A percentile compares a stretch with the other conserved stretches of the same genome.
Conservation (phyloP, 1,284 basidiomycete genomes). For the Rhodotorula sp. region DNA sequence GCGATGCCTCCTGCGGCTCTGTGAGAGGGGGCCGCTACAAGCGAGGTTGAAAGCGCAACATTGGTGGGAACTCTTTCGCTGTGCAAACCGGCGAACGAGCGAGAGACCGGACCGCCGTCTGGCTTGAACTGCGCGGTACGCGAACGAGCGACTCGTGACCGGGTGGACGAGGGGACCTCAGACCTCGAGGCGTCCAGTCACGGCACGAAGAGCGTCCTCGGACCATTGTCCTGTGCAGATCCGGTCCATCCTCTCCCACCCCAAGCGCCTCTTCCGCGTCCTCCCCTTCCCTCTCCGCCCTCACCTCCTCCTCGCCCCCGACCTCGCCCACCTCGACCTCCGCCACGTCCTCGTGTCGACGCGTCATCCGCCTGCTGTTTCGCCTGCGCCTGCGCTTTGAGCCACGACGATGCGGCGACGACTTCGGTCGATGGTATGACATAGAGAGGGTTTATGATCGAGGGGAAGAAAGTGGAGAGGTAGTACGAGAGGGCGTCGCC, state of each 20-base stretch:
- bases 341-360: not conserved
- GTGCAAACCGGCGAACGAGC: not conserved
- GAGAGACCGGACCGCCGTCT: no score
- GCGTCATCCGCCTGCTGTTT: not conserved
- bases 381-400: slow-evolving; percentile 8
- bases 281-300: not conserved
- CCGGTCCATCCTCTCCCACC: not conserved
- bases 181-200: not conserved
- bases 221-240: not conserved
- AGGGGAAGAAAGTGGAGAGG: slow-evolving; percentile 29
- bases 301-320: not conserved
- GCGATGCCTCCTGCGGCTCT: no score
- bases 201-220: slow-evolving; percentile 18
- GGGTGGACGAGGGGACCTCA: not conserved
- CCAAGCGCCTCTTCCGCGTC: not conserved
- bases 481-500: slow-evolving; percentile 29
- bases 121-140: no score
- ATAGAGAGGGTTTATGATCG: not conserved
- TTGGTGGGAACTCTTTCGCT: not conserved
- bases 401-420: slow-evolving; percentile 10
- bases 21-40: no score
- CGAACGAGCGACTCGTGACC: not conserved
- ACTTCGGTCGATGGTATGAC: slow-evolving; percentile 3
- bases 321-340: not conserved
- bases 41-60: no score